Base-by-base conservation (phyloP, 2,329 filamentous ascomycete species). In the Cordyceps cicadae region DNA sequence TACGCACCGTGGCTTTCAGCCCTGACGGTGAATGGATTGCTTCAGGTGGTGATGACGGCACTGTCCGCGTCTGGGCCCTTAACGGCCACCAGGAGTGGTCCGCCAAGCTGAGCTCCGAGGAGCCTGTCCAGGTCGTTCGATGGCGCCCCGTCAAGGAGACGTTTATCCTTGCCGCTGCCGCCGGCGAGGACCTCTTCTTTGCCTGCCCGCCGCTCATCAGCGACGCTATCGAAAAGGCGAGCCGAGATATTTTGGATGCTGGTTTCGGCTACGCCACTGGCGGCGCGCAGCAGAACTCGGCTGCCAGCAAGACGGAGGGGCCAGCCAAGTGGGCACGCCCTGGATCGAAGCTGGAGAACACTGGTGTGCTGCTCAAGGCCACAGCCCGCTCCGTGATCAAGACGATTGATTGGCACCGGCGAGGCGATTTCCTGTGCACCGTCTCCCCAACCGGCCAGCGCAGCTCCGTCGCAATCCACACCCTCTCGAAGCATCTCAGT, bases 181-280 rank as follows among this genome's bases (percentile, higher is more conserved):
- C 87, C 14, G 92, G 90, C 39, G 92, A 97, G 68, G 87, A 89
- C 62, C 78, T 97, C 46, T 96, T 88, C 79, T 83, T 99, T 66
- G 87, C 93, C 65, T 83, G 95, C 5, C 94, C 90, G 2, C 82
- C 85, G 0, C 77, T 89, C 49, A 86, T 88, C 59, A 88, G 88
- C 12, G 87, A 90, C 67, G 85, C 88, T 66, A 75, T 88, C 7
- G 89, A 93, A 71, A 82, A 86, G 68, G 79, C 84, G 12, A 92
- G 90, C 72, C 82, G 89, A 59, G 89, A 90, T 17, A 71, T 92
- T 21, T 76, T 97, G 45, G 90, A 96, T 70, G 87, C 85, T 62
- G 94, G 94, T n/a, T 99, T 94, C 77, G 94, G 94, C 54, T 92
- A 95, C 69, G 92, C 90, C n/a, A 83, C 90, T 17, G 86, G 84